A percentile compares a stretch with the other conserved stretches of the same genome.
These are phyloP conservation scores for Neopestalotiopsis sp. DNA, from an alignment of 2,329 filamentous ascomycete genomes.

Conservation along the genomic window DNA sequence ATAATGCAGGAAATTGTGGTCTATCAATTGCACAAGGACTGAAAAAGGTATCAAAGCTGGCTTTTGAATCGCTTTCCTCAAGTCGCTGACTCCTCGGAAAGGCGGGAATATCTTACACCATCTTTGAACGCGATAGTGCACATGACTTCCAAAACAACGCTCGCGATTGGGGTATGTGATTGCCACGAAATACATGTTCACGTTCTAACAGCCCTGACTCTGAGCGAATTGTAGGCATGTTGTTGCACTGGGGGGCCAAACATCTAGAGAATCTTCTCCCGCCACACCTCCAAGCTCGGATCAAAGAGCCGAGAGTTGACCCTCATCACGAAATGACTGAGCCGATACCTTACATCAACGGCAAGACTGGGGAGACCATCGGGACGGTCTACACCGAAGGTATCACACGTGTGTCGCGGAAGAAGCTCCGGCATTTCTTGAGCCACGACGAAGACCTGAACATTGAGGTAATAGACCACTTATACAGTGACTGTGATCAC, in stretches of 20 bases:
- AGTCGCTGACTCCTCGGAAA: neutral
- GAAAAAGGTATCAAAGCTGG: neutral
- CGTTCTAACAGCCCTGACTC: neutral
- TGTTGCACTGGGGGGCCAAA: slow-evolving; percentile 4
- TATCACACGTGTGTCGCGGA: neutral
- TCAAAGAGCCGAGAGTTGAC: neutral
- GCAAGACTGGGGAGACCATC: neutral
- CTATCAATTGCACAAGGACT: neutral
- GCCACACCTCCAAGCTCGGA: neutral
- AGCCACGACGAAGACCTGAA: neutral
- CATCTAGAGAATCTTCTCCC: slow-evolving; percentile 3
- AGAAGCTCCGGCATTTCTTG: neutral
- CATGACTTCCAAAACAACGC: neutral
- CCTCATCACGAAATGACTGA: slow-evolving; percentile 4
- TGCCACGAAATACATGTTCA: neutral
- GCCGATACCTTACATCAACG: slow-evolving; percentile 6
- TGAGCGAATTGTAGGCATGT: neutral
- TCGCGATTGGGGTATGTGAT: neutral
- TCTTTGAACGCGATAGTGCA: slow-evolving; percentile 3
- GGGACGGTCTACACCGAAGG: neutral
- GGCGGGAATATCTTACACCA: slow-evolving; percentile 1
- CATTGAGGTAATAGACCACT: neutral
- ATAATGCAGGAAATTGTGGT: neutral
- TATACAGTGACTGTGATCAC: neutral
- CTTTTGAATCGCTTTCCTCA: neutral